Base-by-base conservation (phyloP, 495 filamentous ascomycete genomes). In the Tetracladium marchalianum region DNA sequence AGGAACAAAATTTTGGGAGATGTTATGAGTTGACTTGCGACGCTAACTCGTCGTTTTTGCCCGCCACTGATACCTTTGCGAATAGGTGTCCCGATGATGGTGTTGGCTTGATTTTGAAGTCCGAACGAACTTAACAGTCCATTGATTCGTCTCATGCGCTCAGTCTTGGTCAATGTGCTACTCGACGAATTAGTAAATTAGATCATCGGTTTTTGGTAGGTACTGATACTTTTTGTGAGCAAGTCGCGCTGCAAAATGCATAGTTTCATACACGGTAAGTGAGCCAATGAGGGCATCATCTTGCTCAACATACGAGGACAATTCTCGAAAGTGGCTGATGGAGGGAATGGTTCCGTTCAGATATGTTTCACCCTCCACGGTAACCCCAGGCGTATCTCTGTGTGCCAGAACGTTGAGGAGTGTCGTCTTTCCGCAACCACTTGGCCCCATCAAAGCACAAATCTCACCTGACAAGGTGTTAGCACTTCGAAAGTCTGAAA, bases 221-320 rank as follows among this genome's bases (percentile, higher is more conserved):
- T 16, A 40, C 10, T 19, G 5, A 15, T 46, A 61, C 53, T 50
- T 52, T 31, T 53, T 54, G 22, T 56, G 50, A 31, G 60, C 44
- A 6, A 64, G 49, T 13, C 66, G 54, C 9, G 71, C 69, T 5
- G 84, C 78, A 59, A 90, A 90, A 48, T 78, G 62, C 45, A 93
- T 62, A 0, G 86, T 90, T 64, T 93, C 86, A 15, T 68, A 67
- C 11, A 88, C 83, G 0, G 85, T 90, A 49, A 90, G 67, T 0
- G 80, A 79, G 12, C 86, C 86, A 38, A 89, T 82, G 5, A 93
- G 66, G 3, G 83, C 76, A 68, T 93, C 86, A 45, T 90, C 84
- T 63, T 90, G 86, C 71, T 93, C 86, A 11, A 93, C 86, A 56
- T 85, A 89, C 15, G 78, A 75, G 39, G 68, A 77, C 43, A 85